phyloP scores from a whole-genome alignment of 2,329 filamentous ascomycete genomes.

The Penicillium sp. region DNA sequence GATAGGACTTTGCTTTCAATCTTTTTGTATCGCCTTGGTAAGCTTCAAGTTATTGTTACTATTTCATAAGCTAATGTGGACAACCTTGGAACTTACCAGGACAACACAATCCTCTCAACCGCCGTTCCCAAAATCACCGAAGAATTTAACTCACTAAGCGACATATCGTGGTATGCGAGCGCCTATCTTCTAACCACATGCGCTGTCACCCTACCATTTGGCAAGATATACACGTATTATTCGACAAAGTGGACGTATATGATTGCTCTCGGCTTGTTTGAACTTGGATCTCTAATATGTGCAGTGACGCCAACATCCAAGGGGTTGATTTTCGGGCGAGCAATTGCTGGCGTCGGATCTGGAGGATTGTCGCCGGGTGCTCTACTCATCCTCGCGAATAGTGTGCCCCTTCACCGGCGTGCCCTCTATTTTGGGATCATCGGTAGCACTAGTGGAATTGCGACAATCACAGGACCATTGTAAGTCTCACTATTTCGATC shows the following conservation, averaged over 20 bases:
- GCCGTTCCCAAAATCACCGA: conserved; percentile 43
- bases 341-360: conserved; percentile 35
- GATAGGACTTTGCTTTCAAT: conserved; percentile 30
- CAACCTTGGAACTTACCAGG: conserved; percentile 14
- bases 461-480: conserved; percentile 37
- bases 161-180: conserved; percentile 44
- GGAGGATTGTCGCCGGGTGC: conserved; percentile 36
- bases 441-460: conserved; percentile 38
- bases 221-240: conserved; percentile 39
- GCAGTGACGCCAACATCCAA: conserved; percentile 33
- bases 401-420: conserved; percentile 33
- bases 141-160: conserved; percentile 39
- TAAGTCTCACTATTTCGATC: conserved; percentile 5
- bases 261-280: conserved; percentile 34
- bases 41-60: not conserved
- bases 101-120: conserved; percentile 40
- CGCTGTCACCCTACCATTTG: conserved; percentile 37
- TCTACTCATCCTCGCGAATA: conserved; percentile 34
- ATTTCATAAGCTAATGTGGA: not conserved
- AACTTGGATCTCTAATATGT: conserved; percentile 36
- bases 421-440: conserved; percentile 37
- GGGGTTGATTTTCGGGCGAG: conserved; percentile 35
- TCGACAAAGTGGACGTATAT: conserved; percentile 39
- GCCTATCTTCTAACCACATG: conserved; percentile 39
- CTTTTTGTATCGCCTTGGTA: conserved; percentile 35